Evolutionary conservation across 1,284 basidiomycete genomes (phyloP).

Genomic region (Ustilago sp.): DNA sequence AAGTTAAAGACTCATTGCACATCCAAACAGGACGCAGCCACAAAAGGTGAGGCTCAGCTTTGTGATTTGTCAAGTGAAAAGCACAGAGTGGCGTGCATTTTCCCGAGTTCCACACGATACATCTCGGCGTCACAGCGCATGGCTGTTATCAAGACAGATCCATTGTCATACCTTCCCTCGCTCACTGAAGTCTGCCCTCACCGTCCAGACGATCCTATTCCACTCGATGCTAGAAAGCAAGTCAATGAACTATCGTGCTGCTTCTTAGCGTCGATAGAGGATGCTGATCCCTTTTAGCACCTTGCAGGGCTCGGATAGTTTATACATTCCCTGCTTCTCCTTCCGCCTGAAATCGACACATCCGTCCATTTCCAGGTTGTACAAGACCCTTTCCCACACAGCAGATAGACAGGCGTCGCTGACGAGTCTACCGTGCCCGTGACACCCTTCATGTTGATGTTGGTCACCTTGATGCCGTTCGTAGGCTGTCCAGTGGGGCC

Average conservation of each 20-base stretch:
- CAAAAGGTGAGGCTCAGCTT: no score
- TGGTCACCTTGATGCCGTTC: conserved; percentile 37
- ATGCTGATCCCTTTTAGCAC: conserved; percentile 2
- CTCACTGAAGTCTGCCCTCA: no score
- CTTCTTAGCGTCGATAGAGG: not conserved
- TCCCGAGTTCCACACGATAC: no score
- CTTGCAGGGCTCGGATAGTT: conserved; percentile 15
- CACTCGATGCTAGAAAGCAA: no score
- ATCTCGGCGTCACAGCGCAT: no score
- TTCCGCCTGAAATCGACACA: conserved; percentile 17
- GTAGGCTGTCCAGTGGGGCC: conserved; percentile 28
- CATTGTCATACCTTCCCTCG: no score
- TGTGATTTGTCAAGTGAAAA: no score
- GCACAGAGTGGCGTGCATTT: no score
- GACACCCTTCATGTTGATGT: conserved; percentile 29
- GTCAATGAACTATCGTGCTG: not conserved
- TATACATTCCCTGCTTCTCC: conserved; percentile 21
- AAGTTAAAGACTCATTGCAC: no score
- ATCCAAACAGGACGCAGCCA: no score
- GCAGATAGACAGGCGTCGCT: conserved; percentile 22
- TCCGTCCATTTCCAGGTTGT: conserved; percentile 25
- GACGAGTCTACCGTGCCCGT: conserved; percentile 20
- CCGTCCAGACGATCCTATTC: no score
- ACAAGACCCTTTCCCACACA: conserved; percentile 34
- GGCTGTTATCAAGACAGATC: no score